phyloP scores from a whole-genome alignment of 306 rosid genomes.

The Glycyrrhiza uralensis region DNA sequence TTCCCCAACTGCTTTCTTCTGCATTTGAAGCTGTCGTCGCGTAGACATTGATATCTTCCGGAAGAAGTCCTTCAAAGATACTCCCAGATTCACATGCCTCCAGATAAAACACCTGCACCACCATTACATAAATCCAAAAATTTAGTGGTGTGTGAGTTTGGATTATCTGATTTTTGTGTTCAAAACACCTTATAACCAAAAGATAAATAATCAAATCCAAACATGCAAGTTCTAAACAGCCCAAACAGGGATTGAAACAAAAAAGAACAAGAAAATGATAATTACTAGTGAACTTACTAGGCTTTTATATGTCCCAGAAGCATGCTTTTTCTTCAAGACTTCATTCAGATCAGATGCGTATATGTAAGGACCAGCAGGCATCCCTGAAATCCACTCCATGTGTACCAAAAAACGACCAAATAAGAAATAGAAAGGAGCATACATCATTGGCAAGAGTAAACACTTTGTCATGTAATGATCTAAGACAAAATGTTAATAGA shows the following conservation, averaged over 20 bases:
- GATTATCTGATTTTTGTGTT: not conserved
- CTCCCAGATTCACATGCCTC: constrained; percentile 99
- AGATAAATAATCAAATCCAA: not conserved
- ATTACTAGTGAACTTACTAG: constrained; percentile 49
- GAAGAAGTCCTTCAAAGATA: constrained; percentile 96
- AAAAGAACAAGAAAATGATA: not conserved
- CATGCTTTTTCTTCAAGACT: constrained; percentile 83
- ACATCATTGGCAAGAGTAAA: not conserved
- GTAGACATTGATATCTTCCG: constrained; percentile 72
- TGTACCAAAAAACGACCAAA: not conserved
- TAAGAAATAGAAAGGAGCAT: not conserved
- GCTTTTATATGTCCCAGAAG: constrained; percentile 75
- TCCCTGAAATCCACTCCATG: constrained; percentile 63
- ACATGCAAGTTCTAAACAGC: not conserved
- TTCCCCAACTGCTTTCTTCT: constrained; percentile 97
- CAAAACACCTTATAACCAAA: not conserved
- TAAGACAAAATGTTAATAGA: not conserved
- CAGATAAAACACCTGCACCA: constrained; percentile 84
- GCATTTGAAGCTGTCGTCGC: constrained; percentile 96
- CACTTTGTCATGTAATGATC: not conserved
- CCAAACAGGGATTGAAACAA: not conserved
- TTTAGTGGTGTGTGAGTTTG: not conserved
- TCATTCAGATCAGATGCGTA: constrained; percentile 70
- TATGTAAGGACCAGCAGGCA: constrained; percentile 74
- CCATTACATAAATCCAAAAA: constrained; percentile 10